These are phyloP conservation scores for Berkeleyomyces basicola DNA, from an alignment of 2,329 filamentous ascomycete genomes.

Conservation along the genomic window DNA sequence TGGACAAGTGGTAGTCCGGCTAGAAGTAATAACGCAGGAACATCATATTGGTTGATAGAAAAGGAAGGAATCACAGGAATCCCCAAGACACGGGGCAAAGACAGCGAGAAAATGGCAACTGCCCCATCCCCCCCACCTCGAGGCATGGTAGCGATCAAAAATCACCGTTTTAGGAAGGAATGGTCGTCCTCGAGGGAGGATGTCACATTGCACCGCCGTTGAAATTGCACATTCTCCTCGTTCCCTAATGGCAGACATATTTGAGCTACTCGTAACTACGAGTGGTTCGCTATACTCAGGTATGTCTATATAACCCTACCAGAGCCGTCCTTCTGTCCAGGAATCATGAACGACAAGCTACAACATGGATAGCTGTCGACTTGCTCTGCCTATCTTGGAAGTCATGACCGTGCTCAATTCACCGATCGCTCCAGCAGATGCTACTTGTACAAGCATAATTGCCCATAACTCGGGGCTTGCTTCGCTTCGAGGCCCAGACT, in stretches of 20 bases:
- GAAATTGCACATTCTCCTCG: background rate
- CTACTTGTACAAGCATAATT: background rate
- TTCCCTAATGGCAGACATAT: too few relatives aligned
- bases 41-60: too few relatives aligned
- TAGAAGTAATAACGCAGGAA: too few relatives aligned
- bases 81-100: too few relatives aligned
- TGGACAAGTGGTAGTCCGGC: too few relatives aligned
- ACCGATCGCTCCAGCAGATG: background rate
- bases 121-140: too few relatives aligned
- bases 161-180: background rate
- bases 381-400: background rate
- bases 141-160: background rate
- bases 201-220: background rate
- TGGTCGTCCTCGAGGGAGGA: background rate
- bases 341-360: background rate
- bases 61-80: too few relatives aligned
- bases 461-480: background rate
- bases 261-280: too few relatives aligned
- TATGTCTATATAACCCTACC: background rate
- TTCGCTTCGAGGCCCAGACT: background rate
- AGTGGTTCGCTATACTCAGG: background rate
- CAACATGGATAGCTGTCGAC: background rate
- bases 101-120: too few relatives aligned
- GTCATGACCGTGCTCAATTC: constrained; percentile 1
- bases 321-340: background rate